Evolutionary conservation across 306 rosid species (phyloP), one percentile per base, ranked within the genome.

Genomic region (Oemleria cerasiformis): DNA sequence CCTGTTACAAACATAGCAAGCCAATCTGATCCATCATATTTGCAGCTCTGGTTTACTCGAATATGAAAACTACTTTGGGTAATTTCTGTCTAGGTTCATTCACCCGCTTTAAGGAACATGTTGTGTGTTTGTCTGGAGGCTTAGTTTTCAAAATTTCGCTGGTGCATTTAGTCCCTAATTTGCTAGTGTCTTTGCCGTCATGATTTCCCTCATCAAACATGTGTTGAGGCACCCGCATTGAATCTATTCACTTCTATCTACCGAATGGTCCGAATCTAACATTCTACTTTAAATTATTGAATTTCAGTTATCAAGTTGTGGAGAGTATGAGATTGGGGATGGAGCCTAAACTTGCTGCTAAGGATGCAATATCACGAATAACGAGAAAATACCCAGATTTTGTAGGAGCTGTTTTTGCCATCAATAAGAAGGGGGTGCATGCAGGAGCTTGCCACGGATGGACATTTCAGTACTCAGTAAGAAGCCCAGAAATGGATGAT

Each of bases 371-470:
- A 65, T 77, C 81, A 23, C 82, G 97, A 74, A 91, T 94, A 50
- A 87, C 87, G 0, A 80, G 87, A 62, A 94, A 78, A 48, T 91
- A 87, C 81, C 99, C 97, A 0, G 74, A 77, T 73, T 94, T 91
- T 54, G 53, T 89, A 21, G 99, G 99, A 50, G 99, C 97, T 25
- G 81, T 89, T 43, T 89, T 94, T 72, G 99, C 99, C 47, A 15
- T 94, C 40, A 79, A 84, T 68, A 86, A 77, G 86, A 81, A 72
- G 4, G 99, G 97, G n/a, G 84, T 59, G 42, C 99, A 94, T 45
- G 92, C 96, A 0, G 97, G 97, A 63, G 92, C 91, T 60, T 89
- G 97, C 83, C 88, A 89, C 75, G 99, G 99, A 68, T 94, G 99
- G 99, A 91, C 89, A 38, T 94, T 94, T 65, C 86, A 78, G 76